Conservation (phyloP, 2,329 filamentous ascomycete species). For the Clonostachys rosea region DNA sequence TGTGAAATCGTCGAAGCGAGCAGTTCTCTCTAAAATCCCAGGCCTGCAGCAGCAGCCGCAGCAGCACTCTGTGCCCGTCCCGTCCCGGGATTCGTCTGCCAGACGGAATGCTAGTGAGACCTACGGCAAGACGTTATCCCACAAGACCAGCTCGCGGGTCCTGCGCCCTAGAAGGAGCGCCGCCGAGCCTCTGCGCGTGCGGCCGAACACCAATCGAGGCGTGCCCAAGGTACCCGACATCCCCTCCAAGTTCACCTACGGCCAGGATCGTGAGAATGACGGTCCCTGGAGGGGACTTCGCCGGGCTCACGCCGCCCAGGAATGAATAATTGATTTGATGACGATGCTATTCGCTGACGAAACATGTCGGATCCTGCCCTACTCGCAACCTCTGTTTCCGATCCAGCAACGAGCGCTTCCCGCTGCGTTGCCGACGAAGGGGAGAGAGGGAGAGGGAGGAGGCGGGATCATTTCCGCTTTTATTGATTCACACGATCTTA, state of each 20-base stretch:
- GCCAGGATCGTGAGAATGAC: constrained; percentile 25
- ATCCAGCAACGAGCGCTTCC: too few relatives aligned
- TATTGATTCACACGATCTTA: too few relatives aligned
- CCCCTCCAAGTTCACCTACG: constrained; percentile 32
- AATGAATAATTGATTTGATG: too few relatives aligned
- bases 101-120: constrained; percentile 10
- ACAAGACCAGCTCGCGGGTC: constrained; percentile 8
- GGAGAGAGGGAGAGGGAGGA: too few relatives aligned
- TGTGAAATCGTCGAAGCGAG: constrained; percentile 17
- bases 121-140: constrained; percentile 3
- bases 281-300: constrained; percentile 20
- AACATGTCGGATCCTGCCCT: too few relatives aligned
- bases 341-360: too few relatives aligned
- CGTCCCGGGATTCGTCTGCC: constrained; percentile 3
- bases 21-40: not conserved
- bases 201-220: constrained; percentile 40
- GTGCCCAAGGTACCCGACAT: constrained; percentile 39
- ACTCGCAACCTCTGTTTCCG: too few relatives aligned
- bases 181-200: constrained; percentile 24
- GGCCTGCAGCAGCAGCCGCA: too few relatives aligned
- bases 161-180: constrained; percentile 14
- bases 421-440: too few relatives aligned
- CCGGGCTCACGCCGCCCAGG: constrained; percentile 1
- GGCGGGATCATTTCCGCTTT: too few relatives aligned
- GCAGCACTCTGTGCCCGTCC: not conserved